phyloP scores from a whole-genome alignment of 1,284 basidiomycete species.

The Ceratobasidium sp. region DNA sequence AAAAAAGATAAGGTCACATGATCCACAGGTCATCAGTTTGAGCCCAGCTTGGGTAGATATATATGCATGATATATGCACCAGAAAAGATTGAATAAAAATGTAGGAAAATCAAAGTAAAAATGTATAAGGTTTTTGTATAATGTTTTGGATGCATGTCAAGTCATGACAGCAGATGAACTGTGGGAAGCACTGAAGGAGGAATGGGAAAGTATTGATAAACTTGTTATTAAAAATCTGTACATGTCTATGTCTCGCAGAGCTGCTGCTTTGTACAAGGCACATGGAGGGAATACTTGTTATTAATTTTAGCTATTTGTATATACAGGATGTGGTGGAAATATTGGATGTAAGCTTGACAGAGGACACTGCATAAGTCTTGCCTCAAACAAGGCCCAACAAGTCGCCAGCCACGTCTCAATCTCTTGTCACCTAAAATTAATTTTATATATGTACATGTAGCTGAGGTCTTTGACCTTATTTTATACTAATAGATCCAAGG shows the following conservation, averaged over 20 bases:
- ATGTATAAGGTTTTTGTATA: too few species aligned
- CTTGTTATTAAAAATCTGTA: constrained; percentile 13
- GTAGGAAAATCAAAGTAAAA: too few species aligned
- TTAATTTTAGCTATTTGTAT: not conserved
- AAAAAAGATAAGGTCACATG: too few species aligned
- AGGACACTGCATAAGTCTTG: constrained; percentile 4
- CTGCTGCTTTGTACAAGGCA: not conserved
- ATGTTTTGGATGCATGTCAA: too few species aligned
- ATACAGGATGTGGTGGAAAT: not conserved
- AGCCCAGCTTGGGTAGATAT: too few species aligned
- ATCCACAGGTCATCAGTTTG: too few species aligned
- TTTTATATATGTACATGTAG: not conserved
- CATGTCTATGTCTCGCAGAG: constrained; percentile 1
- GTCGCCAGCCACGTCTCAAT: not conserved
- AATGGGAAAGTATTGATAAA: constrained; percentile 13
- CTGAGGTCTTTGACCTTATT: not conserved
- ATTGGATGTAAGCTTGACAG: not conserved
- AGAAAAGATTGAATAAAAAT: too few species aligned
- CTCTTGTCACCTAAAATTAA: not conserved
- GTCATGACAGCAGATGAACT: too few species aligned
- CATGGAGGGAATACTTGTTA: constrained; percentile 16
- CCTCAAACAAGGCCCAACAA: constrained; percentile 15
- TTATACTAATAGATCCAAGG: not conserved
- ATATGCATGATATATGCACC: too few species aligned
- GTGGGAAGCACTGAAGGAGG: constrained; percentile 30